Conservation (phyloP, 768 basidiomycete genomes). For the Amanita polypyramis region DNA sequence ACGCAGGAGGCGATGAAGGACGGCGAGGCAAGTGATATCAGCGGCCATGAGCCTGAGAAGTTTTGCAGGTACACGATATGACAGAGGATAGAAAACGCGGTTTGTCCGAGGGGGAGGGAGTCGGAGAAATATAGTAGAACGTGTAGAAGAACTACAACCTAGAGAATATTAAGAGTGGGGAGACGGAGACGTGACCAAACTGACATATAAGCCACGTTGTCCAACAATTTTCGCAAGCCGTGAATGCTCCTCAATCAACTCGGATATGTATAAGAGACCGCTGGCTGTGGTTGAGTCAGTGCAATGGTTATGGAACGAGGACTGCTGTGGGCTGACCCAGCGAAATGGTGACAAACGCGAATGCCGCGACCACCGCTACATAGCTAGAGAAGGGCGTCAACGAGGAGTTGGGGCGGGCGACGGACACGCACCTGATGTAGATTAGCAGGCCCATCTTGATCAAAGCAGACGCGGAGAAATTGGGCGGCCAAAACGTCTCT, state of each 20-base stretch:
- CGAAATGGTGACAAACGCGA: slow-evolving; percentile 86
- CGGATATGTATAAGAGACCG: slow-evolving; percentile 87
- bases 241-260: slow-evolving; percentile 92
- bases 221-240: slow-evolving; percentile 73
- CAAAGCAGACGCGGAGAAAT: too few relatives aligned
- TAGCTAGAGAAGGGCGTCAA: slow-evolving; percentile 30
- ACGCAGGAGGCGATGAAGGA: slow-evolving; percentile 81
- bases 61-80: slow-evolving; percentile 90
- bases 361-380: slow-evolving; percentile 63
- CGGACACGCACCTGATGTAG: slow-evolving; percentile 42
- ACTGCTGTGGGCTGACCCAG: slow-evolving; percentile 47
- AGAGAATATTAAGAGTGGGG: slow-evolving; percentile 4
- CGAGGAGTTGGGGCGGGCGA: slow-evolving; percentile 6
- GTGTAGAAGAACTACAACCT: slow-evolving; percentile 79
- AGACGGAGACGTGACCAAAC: not conserved
- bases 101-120: slow-evolving; percentile 65
- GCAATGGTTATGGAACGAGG: not conserved
- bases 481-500: not conserved
- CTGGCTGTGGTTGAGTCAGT: slow-evolving; percentile 49
- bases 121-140: slow-evolving; percentile 71
- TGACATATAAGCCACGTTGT: slow-evolving; percentile 78
- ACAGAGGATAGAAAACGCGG: slow-evolving; percentile 69
- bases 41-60: slow-evolving; percentile 83
- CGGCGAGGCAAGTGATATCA: slow-evolving; percentile 81
- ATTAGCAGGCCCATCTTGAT: slow-evolving; percentile 45